Percentiles rank a stretch among this genome's conserved stretches.
phyloP scores from a whole-genome alignment of 345 rosid species.

The Hevea brasiliensis region DNA sequence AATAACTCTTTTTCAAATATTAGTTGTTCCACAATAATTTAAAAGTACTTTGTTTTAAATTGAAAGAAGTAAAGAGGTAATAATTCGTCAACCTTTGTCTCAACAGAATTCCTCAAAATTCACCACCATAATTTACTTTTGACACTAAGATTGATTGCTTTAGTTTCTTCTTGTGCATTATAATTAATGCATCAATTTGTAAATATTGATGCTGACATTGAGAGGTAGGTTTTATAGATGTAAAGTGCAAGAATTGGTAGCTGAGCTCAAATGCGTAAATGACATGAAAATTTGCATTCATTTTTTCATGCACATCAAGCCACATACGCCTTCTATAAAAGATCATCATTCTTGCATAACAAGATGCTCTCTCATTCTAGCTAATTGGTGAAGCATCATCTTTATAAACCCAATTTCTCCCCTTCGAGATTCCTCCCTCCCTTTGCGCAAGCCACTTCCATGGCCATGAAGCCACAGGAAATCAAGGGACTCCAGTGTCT shows the following conservation, averaged over 20 bases:
- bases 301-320: conserved; percentile 2
- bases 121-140: no score
- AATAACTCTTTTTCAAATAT: no score
- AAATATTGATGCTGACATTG: neutral
- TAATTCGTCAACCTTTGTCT: no score
- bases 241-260: neutral
- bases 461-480: conserved; percentile 29
- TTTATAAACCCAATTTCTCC: neutral
- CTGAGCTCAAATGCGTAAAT: neutral
- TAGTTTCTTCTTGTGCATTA: neutral
- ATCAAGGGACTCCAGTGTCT: conserved; percentile 22
- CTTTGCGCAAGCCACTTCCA: neutral
- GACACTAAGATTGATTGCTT: neutral
- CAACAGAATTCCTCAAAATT: neutral
- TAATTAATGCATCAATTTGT: neutral
- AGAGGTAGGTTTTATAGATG: neutral
- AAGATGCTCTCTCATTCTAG: neutral
- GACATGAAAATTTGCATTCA: neutral
- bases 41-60: no score
- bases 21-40: no score
- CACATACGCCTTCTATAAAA: neutral
- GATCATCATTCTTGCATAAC: conserved; percentile 2
- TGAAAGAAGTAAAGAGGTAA: neutral
- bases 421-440: conserved; percentile 15
- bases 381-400: neutral